A percentile compares a stretch with the other conserved stretches of the same genome.
Evolutionary conservation across 2,329 filamentous ascomycete species (phyloP).

Genomic region (Hymenotorrendiella dingleyae): DNA sequence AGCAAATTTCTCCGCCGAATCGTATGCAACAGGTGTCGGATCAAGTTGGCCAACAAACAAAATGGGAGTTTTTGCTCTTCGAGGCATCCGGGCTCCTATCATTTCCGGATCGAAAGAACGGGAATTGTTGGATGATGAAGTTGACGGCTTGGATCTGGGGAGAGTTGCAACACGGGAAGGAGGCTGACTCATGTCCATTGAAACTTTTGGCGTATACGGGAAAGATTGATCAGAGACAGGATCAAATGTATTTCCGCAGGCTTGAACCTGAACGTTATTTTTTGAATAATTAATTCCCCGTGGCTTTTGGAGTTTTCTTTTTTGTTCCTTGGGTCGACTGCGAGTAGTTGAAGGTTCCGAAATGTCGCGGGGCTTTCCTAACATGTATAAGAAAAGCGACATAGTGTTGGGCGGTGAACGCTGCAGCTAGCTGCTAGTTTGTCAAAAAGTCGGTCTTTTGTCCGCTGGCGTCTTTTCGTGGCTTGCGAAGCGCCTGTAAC

Average conservation of each 20-base stretch:
- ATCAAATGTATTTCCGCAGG: conserved; percentile 8
- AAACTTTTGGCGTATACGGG: conserved; percentile 5
- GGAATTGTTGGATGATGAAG: neutral
- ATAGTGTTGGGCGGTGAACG: conserved; percentile 1
- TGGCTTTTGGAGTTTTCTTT: neutral
- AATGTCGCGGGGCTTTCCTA: neutral
- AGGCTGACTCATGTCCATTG: neutral
- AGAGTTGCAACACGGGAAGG: conserved; percentile 3
- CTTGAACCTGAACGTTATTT: conserved; percentile 4
- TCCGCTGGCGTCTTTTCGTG: neutral
- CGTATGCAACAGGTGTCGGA: conserved; percentile 8
- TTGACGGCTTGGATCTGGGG: neutral
- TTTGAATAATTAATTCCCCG: neutral
- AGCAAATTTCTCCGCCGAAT: conserved; percentile 20
- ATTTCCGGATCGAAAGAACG: neutral
- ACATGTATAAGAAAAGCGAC: neutral
- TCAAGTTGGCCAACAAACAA: conserved; percentile 27
- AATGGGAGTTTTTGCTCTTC: conserved; percentile 25
- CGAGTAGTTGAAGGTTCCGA: neutral
- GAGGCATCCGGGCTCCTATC: conserved; percentile 7
- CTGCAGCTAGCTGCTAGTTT: too few species aligned
- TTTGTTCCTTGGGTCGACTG: neutral
- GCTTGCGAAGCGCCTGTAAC: neutral
- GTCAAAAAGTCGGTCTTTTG: neutral
- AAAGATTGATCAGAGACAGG: conserved; percentile 10